phyloP scores from a whole-genome alignment of 2,329 filamentous ascomycete species.

The Cercospora zeae-maydis region DNA sequence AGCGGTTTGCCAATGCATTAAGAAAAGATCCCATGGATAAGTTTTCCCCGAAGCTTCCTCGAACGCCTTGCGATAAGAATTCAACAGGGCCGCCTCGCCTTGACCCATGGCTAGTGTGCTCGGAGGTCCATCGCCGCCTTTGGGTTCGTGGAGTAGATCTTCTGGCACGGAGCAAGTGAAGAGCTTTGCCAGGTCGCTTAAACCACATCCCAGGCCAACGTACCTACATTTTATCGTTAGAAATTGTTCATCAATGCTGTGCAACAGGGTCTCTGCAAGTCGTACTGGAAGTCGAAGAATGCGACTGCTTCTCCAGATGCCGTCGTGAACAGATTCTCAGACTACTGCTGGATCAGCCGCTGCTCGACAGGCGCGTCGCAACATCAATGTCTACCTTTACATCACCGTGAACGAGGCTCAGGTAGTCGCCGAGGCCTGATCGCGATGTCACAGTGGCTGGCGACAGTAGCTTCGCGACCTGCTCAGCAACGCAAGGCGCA shows the following conservation, averaged over 20 bases:
- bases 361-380: not conserved
- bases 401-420: conserved; percentile 64
- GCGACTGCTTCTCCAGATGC: conserved; percentile 50
- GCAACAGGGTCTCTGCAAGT: not conserved
- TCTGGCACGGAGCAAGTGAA: conserved; percentile 64
- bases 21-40: conserved; percentile 55
- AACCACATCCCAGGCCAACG: conserved; percentile 60
- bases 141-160: conserved; percentile 43
- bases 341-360: conserved; percentile 30
- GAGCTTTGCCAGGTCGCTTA: conserved; percentile 63
- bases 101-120: conserved; percentile 47
- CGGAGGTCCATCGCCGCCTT: too few relatives aligned
- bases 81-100: conserved; percentile 52
- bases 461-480: conserved; percentile 51
- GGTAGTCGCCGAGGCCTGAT: conserved; percentile 30
- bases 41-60: conserved; percentile 32
- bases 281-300: conserved; percentile 68
- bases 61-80: conserved; percentile 47
- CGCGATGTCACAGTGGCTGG: conserved; percentile 34
- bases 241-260: not conserved
- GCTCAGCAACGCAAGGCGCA: conserved; percentile 37
- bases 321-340: conserved; percentile 63
- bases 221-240: not conserved
- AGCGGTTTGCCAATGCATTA: conserved; percentile 63
- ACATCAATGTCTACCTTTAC: conserved; percentile 48